Evolutionary conservation across 805 yeast genomes (phyloP).

Genomic region (Metschnikowia sp.): DNA sequence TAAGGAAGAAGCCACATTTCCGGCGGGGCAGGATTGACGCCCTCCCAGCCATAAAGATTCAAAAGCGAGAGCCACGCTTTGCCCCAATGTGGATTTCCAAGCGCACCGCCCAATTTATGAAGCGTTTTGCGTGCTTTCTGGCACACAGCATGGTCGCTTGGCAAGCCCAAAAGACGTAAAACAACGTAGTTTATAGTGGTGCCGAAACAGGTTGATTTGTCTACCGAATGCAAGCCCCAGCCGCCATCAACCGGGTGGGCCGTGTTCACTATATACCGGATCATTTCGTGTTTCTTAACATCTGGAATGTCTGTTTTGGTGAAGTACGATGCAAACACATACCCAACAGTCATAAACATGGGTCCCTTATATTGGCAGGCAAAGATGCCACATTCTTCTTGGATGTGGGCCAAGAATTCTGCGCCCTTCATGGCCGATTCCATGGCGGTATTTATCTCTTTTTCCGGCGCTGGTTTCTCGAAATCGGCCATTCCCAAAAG

Average conservation of each 20-base stretch:
- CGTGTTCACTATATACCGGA: constrained; percentile 82
- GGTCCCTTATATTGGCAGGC: constrained; percentile 97
- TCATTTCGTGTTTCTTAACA: constrained; percentile 62
- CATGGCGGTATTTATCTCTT: constrained; percentile 39
- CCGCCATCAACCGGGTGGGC: constrained; percentile 99
- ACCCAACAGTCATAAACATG: constrained; percentile 94
- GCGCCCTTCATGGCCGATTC: constrained; percentile 76
- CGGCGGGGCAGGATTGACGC: constrained; percentile 97
- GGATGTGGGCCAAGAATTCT: constrained; percentile 62
- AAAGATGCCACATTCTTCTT: constrained; percentile 74
- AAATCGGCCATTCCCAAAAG: constrained; percentile 42
- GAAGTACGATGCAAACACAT: constrained; percentile 69
- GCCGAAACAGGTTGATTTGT: constrained; percentile 93
- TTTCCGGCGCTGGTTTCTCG: constrained; percentile 35
- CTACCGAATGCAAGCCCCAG: constrained; percentile 94
- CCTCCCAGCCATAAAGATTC: constrained; percentile 88
- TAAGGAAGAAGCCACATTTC: constrained; percentile 91
- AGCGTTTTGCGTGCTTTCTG: constrained; percentile 71
- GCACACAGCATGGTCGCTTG: constrained; percentile 72
- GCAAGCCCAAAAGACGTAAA: constrained; percentile 77
- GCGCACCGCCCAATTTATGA: constrained; percentile 79
- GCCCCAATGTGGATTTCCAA: constrained; percentile 96
- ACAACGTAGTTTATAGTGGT: constrained; percentile 82
- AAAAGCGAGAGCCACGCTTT: constrained; percentile 83
- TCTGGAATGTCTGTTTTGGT: constrained; percentile 67